Conservation (phyloP, 345 rosid genomes). For the Eucalyptus coolabah region DNA sequence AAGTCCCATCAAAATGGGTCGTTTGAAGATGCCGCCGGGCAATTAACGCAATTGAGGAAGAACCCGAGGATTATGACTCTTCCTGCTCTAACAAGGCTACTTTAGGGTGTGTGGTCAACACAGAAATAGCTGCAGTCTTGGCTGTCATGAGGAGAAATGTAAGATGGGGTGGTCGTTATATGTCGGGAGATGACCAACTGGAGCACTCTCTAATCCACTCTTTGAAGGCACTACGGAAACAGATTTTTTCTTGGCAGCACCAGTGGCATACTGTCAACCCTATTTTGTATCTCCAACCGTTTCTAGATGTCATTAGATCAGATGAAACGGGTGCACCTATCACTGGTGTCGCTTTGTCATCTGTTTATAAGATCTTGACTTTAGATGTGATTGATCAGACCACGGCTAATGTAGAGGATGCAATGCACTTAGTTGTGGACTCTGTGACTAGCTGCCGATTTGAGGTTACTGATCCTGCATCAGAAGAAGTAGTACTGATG, state of each 20-base stretch:
- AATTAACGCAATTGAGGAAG: conserved; percentile 92
- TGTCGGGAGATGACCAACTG: conserved; percentile 90
- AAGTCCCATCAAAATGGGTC: conserved; percentile 48
- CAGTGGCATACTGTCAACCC: conserved; percentile 87
- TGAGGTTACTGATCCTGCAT: conserved; percentile 97
- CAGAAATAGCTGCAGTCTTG: conserved; percentile 89
- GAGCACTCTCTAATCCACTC: conserved; percentile 91
- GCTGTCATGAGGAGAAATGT: conserved; percentile 97
- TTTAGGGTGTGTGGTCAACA: conserved; percentile 73
- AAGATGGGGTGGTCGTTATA: conserved; percentile 94
- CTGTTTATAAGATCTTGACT: conserved; percentile 77
- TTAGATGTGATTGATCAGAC: conserved; percentile 71
- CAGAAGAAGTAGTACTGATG: conserved; percentile 97
- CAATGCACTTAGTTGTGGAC: conserved; percentile 92
- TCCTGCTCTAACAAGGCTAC: conserved; percentile 43
- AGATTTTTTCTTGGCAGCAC: conserved; percentile 77
- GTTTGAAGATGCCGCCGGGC: conserved; percentile 79
- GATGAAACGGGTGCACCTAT: conserved; percentile 96
- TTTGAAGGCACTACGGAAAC: conserved; percentile 74
- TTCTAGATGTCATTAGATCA: conserved; percentile 80
- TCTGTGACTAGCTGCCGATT: conserved; percentile 96
- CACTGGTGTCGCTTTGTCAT: conserved; percentile 85
- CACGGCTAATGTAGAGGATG: conserved; percentile 76
- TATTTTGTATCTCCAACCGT: conserved; percentile 75
- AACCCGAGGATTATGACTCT: conserved; percentile 73